Evolutionary conservation across 1,284 basidiomycete genomes (phyloP).

Genomic region (Uromyces viciae-fabae): DNA sequence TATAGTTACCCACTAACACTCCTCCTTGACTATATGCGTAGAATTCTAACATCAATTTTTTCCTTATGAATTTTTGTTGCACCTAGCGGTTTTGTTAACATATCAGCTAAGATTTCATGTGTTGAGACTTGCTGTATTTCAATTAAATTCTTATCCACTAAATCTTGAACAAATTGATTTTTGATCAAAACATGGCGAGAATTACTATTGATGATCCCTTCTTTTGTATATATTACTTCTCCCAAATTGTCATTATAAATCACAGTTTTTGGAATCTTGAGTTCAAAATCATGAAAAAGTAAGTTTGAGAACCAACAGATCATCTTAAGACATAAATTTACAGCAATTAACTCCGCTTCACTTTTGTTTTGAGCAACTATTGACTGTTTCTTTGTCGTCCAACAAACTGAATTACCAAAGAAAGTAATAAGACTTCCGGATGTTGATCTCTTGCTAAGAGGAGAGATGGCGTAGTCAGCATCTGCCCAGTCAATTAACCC

Average conservation of each 20-base stretch:
- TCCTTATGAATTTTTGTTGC: no score
- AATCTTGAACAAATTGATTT: background rate
- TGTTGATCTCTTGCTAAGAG: background rate
- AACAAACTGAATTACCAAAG: background rate
- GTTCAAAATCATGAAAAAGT: background rate
- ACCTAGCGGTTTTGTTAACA: background rate
- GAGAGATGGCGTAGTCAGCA: background rate
- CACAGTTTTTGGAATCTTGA: background rate
- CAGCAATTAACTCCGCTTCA: background rate
- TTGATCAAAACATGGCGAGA: background rate
- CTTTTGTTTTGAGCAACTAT: background rate
- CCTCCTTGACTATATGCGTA: no score
- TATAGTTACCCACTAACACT: no score
- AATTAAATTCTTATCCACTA: background rate
- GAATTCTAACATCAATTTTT: no score
- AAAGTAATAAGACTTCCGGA: background rate
- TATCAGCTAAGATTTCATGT: background rate
- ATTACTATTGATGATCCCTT: background rate
- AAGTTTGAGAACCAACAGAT: background rate
- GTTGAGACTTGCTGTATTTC: background rate
- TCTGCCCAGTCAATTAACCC: no score
- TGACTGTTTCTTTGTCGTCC: conserved; percentile 6
- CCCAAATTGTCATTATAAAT: background rate
- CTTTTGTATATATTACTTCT: background rate
- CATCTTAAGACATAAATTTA: background rate